Base-by-base conservation (phyloP, 352 stramenopile genomes). In the Nothophytophthora sp. region DNA sequence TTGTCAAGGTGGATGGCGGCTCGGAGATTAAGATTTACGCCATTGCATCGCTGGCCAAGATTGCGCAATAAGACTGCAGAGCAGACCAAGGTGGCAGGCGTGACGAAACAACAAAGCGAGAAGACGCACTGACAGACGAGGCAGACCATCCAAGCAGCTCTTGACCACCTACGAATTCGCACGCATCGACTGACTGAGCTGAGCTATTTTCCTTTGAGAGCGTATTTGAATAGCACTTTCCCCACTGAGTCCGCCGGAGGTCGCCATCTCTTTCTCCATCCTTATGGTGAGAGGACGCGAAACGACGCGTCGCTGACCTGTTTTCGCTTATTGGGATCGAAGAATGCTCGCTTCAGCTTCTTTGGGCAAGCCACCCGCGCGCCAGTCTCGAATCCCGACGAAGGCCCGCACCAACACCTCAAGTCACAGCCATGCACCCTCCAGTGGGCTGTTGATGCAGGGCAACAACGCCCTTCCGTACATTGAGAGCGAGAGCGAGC, bases 1-100 rank as follows among this genome's bases (percentile, higher is more conserved):
- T 95, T 53, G 86, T 95, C 38, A 95, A 95, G 74, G 81, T 95
- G 15, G 86, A 95, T 42, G 81, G 81, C 42, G 80, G 79, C 47
- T 92, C 84, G 23, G 86, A 95, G 67, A 95, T 95, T 69, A 95
- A 95, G 68, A 93, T 94, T 71, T 95, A 90, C 60, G 74, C 81
- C 19, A 78, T 94, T 42, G 79, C 78, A 25, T 82, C 75, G 51
- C 63, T 95, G 47, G 86, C 83, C 12, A 95, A 95, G 72, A 72
- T 95, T 43, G 81, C 75, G 30, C 80, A 92, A 71, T 90, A 85
- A 87, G 50, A 58, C 33, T 55, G 61, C 32, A 62, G 62, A 47
- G 48, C 42, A 54, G 29, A 15, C 29, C 7, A 12, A 12, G 27
- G 27, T 50, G 32, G 47, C 59, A 59, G 55, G 49, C 55, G 46